Evolutionary conservation across 768 basidiomycete genomes (phyloP), one percentile per base, ranked within the genome.

Genomic region (Amanita fuliginea): DNA sequence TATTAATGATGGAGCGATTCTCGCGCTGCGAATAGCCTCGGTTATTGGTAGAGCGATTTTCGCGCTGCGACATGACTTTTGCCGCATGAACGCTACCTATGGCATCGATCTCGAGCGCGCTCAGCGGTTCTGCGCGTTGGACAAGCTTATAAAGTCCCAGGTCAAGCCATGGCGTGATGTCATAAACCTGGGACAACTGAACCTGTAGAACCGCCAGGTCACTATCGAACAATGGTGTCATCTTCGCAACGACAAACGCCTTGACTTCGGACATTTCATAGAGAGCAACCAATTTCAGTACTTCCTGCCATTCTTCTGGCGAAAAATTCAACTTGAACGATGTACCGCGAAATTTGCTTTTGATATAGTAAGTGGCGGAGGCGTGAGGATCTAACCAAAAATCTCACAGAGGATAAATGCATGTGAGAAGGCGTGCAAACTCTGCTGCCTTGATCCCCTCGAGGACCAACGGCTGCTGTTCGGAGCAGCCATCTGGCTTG

Each of bases 271-370:
- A 9, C 46, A 47, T 47, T 6, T 58, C 55, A 68, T 72, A 73
- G 57, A 67, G 63, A 7, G 57, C 62, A 6, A 70, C 57, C 22
- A 73, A 53, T 51, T 66, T 66, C 18, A 70, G 55, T 19, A 68
- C 61, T 0, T 65, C 60, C 9, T 65, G 51, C 74, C 72, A 72
- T 43, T 60, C 60, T 4, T 62, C 60, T 9, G 35, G 33, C 5
- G 33, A 21, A 7, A 46, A 26, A 5, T 14, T 3, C 0, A 30
- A 24, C 18, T 33, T n/a, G 18, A 40, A 40, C 1, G 21, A 21
- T 43, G 5, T 16, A 3, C 13, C 26, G 28, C n/a, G n/a, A 6
- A 14, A 24, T 19, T 24, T 19, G 3, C 42, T 43, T 24, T 8
- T 3, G 13, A 26, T 6, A 22, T 28, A 28, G 8, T 43, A 21